A percentile compares a stretch with the other conserved stretches of the same genome.
phyloP scores from a whole-genome alignment of 83 land plant species.

The Thuja plicata region DNA sequence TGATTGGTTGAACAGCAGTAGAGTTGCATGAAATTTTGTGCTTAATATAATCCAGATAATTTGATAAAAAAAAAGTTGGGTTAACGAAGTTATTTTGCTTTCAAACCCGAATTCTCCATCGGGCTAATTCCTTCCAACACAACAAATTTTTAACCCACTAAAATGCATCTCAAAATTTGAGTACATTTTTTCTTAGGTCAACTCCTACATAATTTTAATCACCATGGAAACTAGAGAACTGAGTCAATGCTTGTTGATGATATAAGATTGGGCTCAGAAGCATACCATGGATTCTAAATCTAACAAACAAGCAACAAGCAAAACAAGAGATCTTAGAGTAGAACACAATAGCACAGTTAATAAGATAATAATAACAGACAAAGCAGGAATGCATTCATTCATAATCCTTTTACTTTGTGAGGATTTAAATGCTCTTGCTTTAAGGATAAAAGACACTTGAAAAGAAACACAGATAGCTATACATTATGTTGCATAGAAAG shows the following conservation, averaged over 20 bases:
- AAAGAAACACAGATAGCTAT: not conserved
- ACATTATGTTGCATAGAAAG: slow-evolving; percentile 7
- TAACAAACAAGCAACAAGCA: not conserved
- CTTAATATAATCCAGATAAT: not conserved
- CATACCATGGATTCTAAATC: not conserved
- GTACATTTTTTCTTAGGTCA: not conserved
- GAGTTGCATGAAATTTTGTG: not conserved
- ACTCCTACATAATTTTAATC: not conserved
- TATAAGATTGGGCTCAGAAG: not conserved
- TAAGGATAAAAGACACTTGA: not conserved
- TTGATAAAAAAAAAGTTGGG: not conserved
- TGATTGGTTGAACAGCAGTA: not conserved
- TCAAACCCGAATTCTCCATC: not conserved
- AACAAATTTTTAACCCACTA: not conserved
- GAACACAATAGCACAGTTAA: not conserved
- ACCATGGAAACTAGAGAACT: not conserved
- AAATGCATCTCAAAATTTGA: not conserved
- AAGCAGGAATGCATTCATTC: slow-evolving; percentile 1
- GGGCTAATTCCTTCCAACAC: not conserved
- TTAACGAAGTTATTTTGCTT: not conserved
- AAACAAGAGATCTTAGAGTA: not conserved
- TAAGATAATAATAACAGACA: not conserved
- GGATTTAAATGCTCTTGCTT: not conserved
- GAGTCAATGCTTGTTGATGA: not conserved
- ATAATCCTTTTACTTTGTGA: not conserved